A percentile compares a stretch with the other conserved stretches of the same genome.
Conservation (phyloP, 2,329 filamentous ascomycete genomes). For the Achaetomium macrosporum region DNA sequence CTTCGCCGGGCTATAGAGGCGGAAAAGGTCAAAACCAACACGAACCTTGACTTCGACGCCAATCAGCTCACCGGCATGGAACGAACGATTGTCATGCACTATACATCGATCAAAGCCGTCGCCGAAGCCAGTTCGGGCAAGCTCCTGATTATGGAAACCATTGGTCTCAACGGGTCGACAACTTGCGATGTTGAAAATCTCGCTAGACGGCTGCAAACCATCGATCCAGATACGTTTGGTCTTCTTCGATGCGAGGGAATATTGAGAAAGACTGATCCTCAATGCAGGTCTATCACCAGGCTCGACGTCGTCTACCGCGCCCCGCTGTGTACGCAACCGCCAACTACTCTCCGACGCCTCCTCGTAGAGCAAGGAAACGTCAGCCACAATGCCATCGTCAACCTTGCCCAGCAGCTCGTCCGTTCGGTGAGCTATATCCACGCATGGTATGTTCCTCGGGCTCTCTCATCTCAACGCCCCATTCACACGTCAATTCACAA, state of each 20-base stretch:
- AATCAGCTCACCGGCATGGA: background rate
- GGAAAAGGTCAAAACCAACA: too few species aligned
- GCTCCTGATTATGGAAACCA: background rate
- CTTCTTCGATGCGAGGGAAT: too few species aligned
- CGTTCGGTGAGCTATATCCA: conserved; percentile 14
- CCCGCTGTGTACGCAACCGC: background rate
- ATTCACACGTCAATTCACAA: too few species aligned
- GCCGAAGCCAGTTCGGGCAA: background rate
- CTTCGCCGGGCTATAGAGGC: background rate
- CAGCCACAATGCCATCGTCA: background rate
- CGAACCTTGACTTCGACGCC: background rate
- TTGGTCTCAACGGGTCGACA: background rate
- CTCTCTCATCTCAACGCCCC: too few species aligned
- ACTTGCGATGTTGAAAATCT: too few species aligned
- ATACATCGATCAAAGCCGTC: background rate
- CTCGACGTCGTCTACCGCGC: too few species aligned
- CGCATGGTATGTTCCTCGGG: background rate
- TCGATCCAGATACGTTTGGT: too few species aligned
- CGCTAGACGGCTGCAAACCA: too few species aligned
- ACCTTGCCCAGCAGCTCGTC: conserved; percentile 8
- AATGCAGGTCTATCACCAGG: too few species aligned
- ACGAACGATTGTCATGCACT: background rate
- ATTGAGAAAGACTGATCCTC: too few species aligned
- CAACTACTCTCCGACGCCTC: conserved; percentile 1
- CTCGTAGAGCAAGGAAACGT: background rate